Percentiles rank a stretch among this genome's conserved stretches.
Conservation (phyloP, 2,329 filamentous ascomycete species). For the Cadophora sp. region DNA sequence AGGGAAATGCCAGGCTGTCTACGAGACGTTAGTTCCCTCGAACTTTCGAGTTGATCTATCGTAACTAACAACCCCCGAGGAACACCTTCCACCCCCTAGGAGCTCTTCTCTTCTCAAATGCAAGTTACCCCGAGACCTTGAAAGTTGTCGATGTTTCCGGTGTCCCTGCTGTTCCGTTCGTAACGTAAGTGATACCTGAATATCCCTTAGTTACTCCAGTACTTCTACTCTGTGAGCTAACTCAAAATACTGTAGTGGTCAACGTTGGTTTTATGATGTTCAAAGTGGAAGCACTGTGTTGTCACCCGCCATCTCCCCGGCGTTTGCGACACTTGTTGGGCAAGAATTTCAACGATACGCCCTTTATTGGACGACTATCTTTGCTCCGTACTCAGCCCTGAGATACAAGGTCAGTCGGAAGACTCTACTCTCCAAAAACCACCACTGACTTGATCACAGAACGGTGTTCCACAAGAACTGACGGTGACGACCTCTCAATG, state of each 20-base stretch:
- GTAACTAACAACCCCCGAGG: neutral
- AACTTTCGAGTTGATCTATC: neutral
- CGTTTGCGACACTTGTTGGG: constrained; percentile 13
- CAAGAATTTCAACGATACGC: constrained; percentile 18
- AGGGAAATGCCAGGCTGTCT: constrained; percentile 24
- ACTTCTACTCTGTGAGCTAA: neutral
- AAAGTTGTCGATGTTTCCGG: constrained; percentile 18
- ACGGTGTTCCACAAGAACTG: constrained; percentile 21
- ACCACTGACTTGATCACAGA: constrained; percentile 11
- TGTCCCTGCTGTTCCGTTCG: constrained; percentile 17
- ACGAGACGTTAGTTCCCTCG: neutral
- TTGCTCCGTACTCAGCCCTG: constrained; percentile 5
- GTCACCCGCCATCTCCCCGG: constrained; percentile 13
- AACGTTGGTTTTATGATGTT: constrained; percentile 14
- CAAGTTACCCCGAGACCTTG: constrained; percentile 21
- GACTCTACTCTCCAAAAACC: neutral
- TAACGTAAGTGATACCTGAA: constrained; percentile 12
- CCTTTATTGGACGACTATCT: constrained; percentile 18
- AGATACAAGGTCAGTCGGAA: constrained; percentile 13
- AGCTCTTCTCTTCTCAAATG: constrained; percentile 16
- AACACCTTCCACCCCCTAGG: constrained; percentile 18
- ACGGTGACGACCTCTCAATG: constrained; percentile 18
- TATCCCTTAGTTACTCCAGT: neutral
- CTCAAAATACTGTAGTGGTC: neutral
- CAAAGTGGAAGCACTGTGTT: neutral